Conservation (phyloP, 2,329 filamentous ascomycete genomes). For the Didymellaceae sp. region DNA sequence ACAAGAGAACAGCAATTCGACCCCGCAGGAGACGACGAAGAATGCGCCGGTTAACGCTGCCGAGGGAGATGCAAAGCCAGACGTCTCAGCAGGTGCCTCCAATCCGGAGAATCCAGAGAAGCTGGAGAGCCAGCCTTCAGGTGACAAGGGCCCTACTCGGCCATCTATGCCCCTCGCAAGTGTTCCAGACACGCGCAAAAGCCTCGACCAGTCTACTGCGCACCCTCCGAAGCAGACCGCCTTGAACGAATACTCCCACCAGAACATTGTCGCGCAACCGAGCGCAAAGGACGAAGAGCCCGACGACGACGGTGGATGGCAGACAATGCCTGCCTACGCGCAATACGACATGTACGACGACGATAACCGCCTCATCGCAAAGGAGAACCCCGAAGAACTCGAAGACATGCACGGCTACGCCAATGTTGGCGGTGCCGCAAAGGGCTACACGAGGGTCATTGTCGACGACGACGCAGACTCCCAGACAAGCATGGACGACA, state of each 20-base stretch:
- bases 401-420: conserved; percentile 75
- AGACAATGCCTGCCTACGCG: conserved; percentile 91
- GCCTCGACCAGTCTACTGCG: conserved; percentile 10
- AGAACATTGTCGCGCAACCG: conserved; percentile 68
- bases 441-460: conserved; percentile 93
- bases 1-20: background rate
- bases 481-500: conserved; percentile 94
- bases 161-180: conserved; percentile 3
- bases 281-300: conserved; percentile 56
- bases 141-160: conserved; percentile 6
- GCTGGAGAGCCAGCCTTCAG: background rate
- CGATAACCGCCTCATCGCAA: conserved; percentile 83
- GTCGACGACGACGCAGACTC: conserved; percentile 94
- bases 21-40: conserved; percentile 7
- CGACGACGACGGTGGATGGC: conserved; percentile 80
- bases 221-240: conserved; percentile 12
- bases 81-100: background rate
- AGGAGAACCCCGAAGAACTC: conserved; percentile 72
- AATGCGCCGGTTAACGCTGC: background rate
- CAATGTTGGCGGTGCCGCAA: conserved; percentile 85
- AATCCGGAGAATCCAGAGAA: background rate
- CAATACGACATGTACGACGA: conserved; percentile 97
- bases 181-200: conserved; percentile 17
- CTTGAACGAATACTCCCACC: conserved; percentile 89
- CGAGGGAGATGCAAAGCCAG: conserved; percentile 9